Evolutionary conservation across 2,329 filamentous ascomycete species (phyloP), one percentile per base, ranked within the genome.

Genomic region (Falciphora oryzae): DNA sequence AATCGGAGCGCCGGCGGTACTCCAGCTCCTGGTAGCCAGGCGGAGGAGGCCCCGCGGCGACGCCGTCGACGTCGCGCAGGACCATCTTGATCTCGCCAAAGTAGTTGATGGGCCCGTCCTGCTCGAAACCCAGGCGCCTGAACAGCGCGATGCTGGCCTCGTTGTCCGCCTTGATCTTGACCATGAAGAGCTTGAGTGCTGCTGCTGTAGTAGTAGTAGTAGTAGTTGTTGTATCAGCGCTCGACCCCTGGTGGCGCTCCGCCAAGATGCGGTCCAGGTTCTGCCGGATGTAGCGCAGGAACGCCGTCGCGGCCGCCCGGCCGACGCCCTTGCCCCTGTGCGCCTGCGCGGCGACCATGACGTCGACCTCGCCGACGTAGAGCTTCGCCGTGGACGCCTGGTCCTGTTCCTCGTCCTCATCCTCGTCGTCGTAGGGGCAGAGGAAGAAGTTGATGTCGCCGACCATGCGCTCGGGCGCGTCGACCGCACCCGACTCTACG

Each of bases 371-470:
- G 29, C 90, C 93, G 4, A 89, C 75, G 66, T 77, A 75, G 18
- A 35, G 13, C 25, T 18, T 27, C 35, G 35, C 57, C 7, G 61
- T 66, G 2, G 27, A 62, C 0, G 57, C 29, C 0, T 13, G 81
- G 69, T 31, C 65, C 4, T 70, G 65, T 10, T 65, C 65, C 18
- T 64, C 69, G 16, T 73, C 72, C 0, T 75, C 76, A 1, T 80
- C 79, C 0, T 80, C 79, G 0, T 84, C 81, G 0, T 81, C 82
- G 14, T 89, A 81, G 0, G 82, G 74, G 50, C 85, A 86, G 1
- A 98, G 78, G 73, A 98, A 97, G 50, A 97, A 81, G 72, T 93
- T 93, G 61, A 93, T 83, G 71, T 93, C 91, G 1, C 91, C 91
- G 10, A 91, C 73, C 87, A 92, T 91, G 11, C 73, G 74, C 0